These are phyloP conservation scores for Talaromyces sp. DNA, from an alignment of 2,329 filamentous ascomycete species.

Conservation along the genomic window DNA sequence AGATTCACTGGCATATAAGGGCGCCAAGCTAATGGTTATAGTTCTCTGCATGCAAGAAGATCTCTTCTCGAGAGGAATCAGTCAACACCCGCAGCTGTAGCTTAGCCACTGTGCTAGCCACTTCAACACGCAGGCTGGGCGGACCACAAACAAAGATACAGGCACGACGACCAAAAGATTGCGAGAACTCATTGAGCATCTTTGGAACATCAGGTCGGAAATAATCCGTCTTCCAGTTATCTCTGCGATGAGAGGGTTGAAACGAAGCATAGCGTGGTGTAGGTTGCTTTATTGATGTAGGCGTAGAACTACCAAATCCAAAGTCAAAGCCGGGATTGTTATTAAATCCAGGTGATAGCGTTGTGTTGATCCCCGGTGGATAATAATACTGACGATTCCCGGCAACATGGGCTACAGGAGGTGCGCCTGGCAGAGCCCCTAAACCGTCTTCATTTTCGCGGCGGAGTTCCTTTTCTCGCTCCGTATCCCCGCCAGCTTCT, in stretches of 20 bases:
- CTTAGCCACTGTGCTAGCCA: conserved; percentile 79
- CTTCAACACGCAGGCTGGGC: conserved; percentile 81
- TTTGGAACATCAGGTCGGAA: conserved; percentile 84
- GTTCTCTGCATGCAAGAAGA: conserved; percentile 93
- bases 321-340: conserved; percentile 62
- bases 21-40: conserved; percentile 71
- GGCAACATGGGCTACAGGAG: conserved; percentile 27
- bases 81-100: conserved; percentile 84
- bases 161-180: conserved; percentile 76
- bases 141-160: conserved; percentile 95
- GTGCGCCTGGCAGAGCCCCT: conserved; percentile 70
- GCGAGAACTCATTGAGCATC: conserved; percentile 81
- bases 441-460: conserved; percentile 83
- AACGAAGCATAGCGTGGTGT: conserved; percentile 89
- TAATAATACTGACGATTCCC: conserved; percentile 23
- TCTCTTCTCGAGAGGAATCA: conserved; percentile 77
- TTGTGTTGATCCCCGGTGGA: conserved; percentile 7
- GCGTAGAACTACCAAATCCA: conserved; percentile 81
- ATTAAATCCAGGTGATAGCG: background rate
- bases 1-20: background rate
- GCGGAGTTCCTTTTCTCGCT: conserved; percentile 77
- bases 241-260: conserved; percentile 51
- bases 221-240: conserved; percentile 91
- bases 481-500: conserved; percentile 76
- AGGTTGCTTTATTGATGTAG: conserved; percentile 79